Base-by-base conservation (phyloP, 2,329 filamentous ascomycete genomes). In the Penicillium brevicompactum region DNA sequence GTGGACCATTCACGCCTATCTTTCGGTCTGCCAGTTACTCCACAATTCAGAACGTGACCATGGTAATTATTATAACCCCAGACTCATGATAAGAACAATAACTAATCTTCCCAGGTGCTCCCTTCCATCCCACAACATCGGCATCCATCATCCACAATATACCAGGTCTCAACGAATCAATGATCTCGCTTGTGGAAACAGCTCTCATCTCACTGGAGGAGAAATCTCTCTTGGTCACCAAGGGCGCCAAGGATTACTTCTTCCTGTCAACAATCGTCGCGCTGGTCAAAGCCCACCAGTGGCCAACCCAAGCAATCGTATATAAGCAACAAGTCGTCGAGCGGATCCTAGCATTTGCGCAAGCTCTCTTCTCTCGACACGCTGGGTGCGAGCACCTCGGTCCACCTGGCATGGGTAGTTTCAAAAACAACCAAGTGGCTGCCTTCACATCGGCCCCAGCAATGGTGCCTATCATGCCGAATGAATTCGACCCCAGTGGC, bases 211-310 rank as follows among this genome's bases (percentile, higher is more conserved):
- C 64, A 13, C 59, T 75, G 6, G 71, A 74, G 56, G 57, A 54
- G n/a, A 66, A 66, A 3, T 66, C 68, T 13, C 57, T 70, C 2
- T 57, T 70, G 3, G 63, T 75, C 3, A 62, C 71, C 51, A 75
- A 75, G 49, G 72, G 72, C 2, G 71, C 71, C 2, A 75, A 74
- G 42, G 71, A 74, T 38, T 75, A 74, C 55, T 74, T 73, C 52
- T 74, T 74, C 55, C 63, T 74, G 51, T 74, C 70, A 1, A 74
- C 72, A 1, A 68, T 74, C 27, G 54, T 70, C 7, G 67, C 70
- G 6, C 47, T 74, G 4, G 71, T 71, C 31, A 74, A 74, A 50
- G 54, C 67, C 21, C 70, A 65, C 46, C 50, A 74, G 9, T 73
- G 70, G 70, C 71, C 71, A 0, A 52, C 56, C 0, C 72, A 74